Evolutionary conservation across 2,329 filamentous ascomycete genomes (phyloP).

Genomic region (Xylaria sp.): DNA sequence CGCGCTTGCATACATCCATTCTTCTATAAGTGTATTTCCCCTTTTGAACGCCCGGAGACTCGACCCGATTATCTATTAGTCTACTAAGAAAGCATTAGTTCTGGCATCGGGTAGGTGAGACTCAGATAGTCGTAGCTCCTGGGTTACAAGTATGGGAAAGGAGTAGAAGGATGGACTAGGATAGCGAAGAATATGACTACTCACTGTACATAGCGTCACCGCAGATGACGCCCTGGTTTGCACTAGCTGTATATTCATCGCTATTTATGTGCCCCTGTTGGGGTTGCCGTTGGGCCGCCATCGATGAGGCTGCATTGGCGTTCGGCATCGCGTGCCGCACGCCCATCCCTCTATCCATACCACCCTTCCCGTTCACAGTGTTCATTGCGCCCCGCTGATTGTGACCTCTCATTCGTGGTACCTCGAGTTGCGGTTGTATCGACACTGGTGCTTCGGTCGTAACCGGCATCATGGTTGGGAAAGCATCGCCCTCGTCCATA

Average conservation of each 20-base stretch:
- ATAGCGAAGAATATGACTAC: background rate
- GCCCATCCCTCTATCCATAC: conserved; percentile 35
- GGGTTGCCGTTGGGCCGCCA: conserved; percentile 31
- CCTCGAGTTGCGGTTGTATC: conserved; percentile 38
- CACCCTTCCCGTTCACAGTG: conserved; percentile 39
- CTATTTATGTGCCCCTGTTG: conserved; percentile 33
- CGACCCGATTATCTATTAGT: too few species aligned
- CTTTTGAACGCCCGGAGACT: too few species aligned
- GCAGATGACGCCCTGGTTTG: conserved; percentile 42
- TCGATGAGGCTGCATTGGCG: conserved; percentile 39
- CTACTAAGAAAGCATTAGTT: too few species aligned
- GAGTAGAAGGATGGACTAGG: background rate
- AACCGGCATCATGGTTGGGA: conserved; percentile 44
- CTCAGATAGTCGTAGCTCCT: background rate
- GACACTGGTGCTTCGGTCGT: conserved; percentile 32
- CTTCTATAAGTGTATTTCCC: too few species aligned
- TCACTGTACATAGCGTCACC: conserved; percentile 44
- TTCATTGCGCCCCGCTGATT: conserved; percentile 31
- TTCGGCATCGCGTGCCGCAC: conserved; percentile 44
- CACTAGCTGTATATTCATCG: conserved; percentile 38
- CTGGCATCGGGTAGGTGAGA: too few species aligned
- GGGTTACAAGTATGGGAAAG: background rate
- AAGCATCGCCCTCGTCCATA: conserved; percentile 56
- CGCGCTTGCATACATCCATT: too few species aligned
- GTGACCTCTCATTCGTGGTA: conserved; percentile 38